These are phyloP conservation scores for Neurospora sp. DNA, from an alignment of 2,329 filamentous ascomycete species.

Conservation along the genomic window DNA sequence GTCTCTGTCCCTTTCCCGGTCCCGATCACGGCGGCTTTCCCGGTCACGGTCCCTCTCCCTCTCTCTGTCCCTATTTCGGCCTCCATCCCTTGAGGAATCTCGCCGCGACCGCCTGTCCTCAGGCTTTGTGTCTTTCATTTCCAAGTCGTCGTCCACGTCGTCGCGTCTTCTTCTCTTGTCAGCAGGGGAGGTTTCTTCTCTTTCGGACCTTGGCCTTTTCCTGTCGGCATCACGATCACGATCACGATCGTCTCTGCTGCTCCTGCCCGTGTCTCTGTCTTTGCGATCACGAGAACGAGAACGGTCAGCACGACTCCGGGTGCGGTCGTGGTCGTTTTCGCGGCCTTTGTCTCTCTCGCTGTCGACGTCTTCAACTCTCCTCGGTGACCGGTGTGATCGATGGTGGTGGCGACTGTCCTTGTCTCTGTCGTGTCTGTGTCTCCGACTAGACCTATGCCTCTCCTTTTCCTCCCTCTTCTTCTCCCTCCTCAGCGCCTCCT, in stretches of 20 bases:
- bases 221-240: constrained; percentile 11
- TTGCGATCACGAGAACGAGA: constrained; percentile 7
- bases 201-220: constrained; percentile 24
- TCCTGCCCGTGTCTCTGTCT: constrained; percentile 14
- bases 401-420: constrained; percentile 13
- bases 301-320: not conserved
- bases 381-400: constrained; percentile 14
- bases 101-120: constrained; percentile 1
- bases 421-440: constrained; percentile 30
- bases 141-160: not conserved
- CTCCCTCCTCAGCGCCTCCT: constrained; percentile 52
- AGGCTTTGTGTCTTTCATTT: constrained; percentile 1
- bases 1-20: constrained; percentile 14
- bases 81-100: constrained; percentile 7
- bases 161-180: constrained; percentile 13
- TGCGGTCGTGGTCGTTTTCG: not conserved
- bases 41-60: constrained; percentile 14
- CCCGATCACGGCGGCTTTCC: constrained; percentile 2
- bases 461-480: constrained; percentile 38
- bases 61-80: constrained; percentile 11
- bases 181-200: constrained; percentile 25
- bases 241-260: not conserved
- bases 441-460: constrained; percentile 18
- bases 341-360: constrained; percentile 6
- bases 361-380: constrained; percentile 19